Evolutionary conservation across 768 basidiomycete genomes (phyloP).

Genomic region (Kwoniella sp.): DNA sequence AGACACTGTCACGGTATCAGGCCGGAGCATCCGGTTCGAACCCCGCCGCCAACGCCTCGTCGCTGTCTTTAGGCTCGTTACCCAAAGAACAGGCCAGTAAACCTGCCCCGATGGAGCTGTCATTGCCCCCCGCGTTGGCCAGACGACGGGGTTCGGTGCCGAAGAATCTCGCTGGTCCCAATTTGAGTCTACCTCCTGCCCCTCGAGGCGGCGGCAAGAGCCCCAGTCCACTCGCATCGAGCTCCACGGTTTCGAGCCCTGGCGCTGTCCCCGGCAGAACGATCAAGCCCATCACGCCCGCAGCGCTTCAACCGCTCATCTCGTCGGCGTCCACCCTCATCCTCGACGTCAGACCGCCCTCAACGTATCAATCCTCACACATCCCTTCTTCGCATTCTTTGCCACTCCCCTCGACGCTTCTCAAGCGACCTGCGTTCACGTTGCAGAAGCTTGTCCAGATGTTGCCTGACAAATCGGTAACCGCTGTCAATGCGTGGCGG

Average conservation of each 20-base stretch:
- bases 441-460: slow-evolving; percentile 71
- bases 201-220: slow-evolving; percentile 10
- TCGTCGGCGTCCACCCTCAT: slow-evolving; percentile 55
- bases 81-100: neutral
- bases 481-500: slow-evolving; percentile 26
- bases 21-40: slow-evolving; percentile 12
- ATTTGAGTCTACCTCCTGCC: too few species aligned
- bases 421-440: slow-evolving; percentile 83
- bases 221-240: slow-evolving; percentile 21
- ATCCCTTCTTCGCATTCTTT: slow-evolving; percentile 71
- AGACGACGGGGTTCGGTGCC: slow-evolving; percentile 27
- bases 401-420: slow-evolving; percentile 86
- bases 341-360: slow-evolving; percentile 83
- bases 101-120: neutral
- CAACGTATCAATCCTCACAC: slow-evolving; percentile 64
- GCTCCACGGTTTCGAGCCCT: slow-evolving; percentile 8
- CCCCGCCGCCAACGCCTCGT: neutral
- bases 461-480: slow-evolving; percentile 59
- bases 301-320: slow-evolving; percentile 14
- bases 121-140: slow-evolving; percentile 18
- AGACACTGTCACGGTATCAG: slow-evolving; percentile 24
- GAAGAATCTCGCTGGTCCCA: too few species aligned
- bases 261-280: slow-evolving; percentile 2
- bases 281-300: slow-evolving; percentile 18
- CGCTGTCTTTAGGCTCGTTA: too few species aligned